Conservation (phyloP, 2,329 filamentous ascomycete species). For the Hymenoscyphus infarciens region DNA sequence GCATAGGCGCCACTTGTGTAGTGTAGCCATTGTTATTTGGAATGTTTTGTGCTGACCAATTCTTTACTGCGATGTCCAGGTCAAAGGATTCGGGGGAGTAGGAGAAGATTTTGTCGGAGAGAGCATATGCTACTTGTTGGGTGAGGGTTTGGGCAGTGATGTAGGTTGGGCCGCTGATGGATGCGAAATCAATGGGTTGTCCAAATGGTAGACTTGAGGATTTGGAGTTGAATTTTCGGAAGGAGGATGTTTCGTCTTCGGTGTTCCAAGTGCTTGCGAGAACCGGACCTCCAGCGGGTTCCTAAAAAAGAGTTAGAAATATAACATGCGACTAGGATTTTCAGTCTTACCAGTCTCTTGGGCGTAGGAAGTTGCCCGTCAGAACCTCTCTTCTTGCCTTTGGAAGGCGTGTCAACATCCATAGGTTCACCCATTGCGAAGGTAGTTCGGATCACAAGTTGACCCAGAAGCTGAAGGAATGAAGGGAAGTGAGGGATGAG, state of each 20-base stretch:
- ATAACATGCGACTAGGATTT: not conserved
- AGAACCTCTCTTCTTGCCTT: constrained; percentile 29
- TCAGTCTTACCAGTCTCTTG: constrained; percentile 20
- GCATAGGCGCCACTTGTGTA: constrained; percentile 73
- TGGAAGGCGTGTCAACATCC: constrained; percentile 25
- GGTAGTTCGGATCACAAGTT: not conserved
- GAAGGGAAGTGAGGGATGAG: constrained; percentile 7
- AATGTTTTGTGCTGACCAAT: constrained; percentile 68
- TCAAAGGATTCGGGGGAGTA: constrained; percentile 95
- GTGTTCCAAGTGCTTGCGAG: constrained; percentile 34
- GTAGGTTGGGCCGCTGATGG: constrained; percentile 84
- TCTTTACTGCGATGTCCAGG: constrained; percentile 75
- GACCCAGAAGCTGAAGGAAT: not conserved
- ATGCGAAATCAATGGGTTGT: constrained; percentile 49
- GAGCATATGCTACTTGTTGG: constrained; percentile 90
- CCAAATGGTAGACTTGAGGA: constrained; percentile 57
- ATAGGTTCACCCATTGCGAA: constrained; percentile 29
- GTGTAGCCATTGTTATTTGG: constrained; percentile 79
- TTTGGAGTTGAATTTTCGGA: constrained; percentile 31
- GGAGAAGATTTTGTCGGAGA: constrained; percentile 96
- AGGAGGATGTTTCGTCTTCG: constrained; percentile 24
- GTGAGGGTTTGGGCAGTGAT: constrained; percentile 89
- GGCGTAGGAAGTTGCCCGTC: constrained; percentile 24
- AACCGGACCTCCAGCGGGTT: constrained; percentile 28
- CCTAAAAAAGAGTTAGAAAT: constrained; percentile 16